These are phyloP conservation scores for Thalassiosira livingstoniorum DNA, from an alignment of 352 stramenopile species.

Conservation along the genomic window DNA sequence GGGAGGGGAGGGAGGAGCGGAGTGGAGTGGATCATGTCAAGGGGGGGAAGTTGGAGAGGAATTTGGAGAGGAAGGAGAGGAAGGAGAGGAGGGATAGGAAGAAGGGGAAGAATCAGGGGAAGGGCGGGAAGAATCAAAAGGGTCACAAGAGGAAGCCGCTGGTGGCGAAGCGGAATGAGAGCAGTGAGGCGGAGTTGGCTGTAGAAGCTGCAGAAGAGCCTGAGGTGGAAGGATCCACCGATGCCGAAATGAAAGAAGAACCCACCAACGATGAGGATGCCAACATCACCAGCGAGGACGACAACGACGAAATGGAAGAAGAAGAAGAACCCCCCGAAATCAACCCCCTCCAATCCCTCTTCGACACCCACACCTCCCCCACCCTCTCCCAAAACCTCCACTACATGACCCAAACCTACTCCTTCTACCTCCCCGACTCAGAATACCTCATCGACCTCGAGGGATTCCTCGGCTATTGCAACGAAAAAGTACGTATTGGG, in stretches of 20 bases:
- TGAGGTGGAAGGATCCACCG: slow-evolving; percentile 18
- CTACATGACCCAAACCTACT: slow-evolving; percentile 94
- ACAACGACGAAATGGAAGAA: slow-evolving; percentile 32
- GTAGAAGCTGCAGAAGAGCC: slow-evolving; percentile 39
- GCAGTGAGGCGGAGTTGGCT: too few species aligned
- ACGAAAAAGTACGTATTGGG: slow-evolving; percentile 95
- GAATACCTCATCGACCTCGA: slow-evolving; percentile 92
- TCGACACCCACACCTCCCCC: slow-evolving; percentile 74
- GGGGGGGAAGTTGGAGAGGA: slow-evolving; percentile 60
- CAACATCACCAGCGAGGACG: slow-evolving; percentile 31
- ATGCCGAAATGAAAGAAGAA: slow-evolving; percentile 4
- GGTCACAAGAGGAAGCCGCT: slow-evolving; percentile 41
- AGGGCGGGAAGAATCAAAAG: too few species aligned
- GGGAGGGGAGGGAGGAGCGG: slow-evolving; percentile 59
- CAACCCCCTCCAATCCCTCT: slow-evolving; percentile 82
- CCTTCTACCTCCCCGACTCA: slow-evolving; percentile 95
- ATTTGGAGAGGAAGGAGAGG: slow-evolving; percentile 14
- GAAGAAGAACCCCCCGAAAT: slow-evolving; percentile 68
- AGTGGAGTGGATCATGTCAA: slow-evolving; percentile 76
- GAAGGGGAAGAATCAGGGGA: slow-evolving; percentile 39
- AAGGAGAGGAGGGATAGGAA: slow-evolving; percentile 64
- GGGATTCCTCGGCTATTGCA: slow-evolving; percentile 92
- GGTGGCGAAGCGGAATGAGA: slow-evolving; percentile 52
- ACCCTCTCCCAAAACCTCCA: slow-evolving; percentile 77
- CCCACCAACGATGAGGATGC: slow-evolving; percentile 17